Conservation (phyloP, 208 protist species). For the Acanthamoeba triangularis region DNA sequence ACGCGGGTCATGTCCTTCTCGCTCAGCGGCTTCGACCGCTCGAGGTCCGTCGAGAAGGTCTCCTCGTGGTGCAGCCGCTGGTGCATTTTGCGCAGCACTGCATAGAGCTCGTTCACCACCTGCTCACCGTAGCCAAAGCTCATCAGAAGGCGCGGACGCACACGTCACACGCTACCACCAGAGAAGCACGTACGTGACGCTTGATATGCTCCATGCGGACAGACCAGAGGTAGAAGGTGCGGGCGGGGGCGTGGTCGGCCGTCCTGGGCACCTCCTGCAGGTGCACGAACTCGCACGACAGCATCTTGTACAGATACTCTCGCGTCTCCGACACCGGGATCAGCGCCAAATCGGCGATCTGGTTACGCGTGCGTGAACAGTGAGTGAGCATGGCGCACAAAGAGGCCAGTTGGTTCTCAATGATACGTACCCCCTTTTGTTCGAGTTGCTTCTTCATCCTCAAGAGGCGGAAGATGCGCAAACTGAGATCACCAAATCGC, state of each 20-base stretch:
- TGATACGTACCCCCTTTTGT: background rate
- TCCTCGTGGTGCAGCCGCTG: slow-evolving; percentile 41
- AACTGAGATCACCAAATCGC: slow-evolving; percentile 62
- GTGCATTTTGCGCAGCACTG: slow-evolving; percentile 39
- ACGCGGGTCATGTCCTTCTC: background rate
- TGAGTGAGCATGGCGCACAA: background rate
- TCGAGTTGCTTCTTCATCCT: slow-evolving; percentile 63
- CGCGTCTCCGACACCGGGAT: slow-evolving; percentile 44
- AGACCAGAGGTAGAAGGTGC: slow-evolving; percentile 74
- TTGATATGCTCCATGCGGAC: slow-evolving; percentile 59
- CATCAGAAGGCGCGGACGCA: background rate
- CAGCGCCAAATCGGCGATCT: slow-evolving; percentile 52
- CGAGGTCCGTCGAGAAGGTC: slow-evolving; percentile 45
- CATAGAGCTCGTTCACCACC: slow-evolving; percentile 33
- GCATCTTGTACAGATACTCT: slow-evolving; percentile 59
- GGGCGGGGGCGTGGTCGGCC: slow-evolving; percentile 46
- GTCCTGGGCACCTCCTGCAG: slow-evolving; percentile 70
- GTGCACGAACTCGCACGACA: slow-evolving; percentile 60
- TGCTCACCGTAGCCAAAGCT: background rate
- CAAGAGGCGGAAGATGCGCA: slow-evolving; percentile 64
- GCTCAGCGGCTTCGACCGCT: background rate
- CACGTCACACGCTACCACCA: background rate
- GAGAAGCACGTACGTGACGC: background rate
- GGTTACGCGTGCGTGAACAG: too few relatives aligned
- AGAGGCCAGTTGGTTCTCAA: background rate